phyloP scores from a whole-genome alignment of 1,284 basidiomycete genomes.

The Entoloma clypeatum region DNA sequence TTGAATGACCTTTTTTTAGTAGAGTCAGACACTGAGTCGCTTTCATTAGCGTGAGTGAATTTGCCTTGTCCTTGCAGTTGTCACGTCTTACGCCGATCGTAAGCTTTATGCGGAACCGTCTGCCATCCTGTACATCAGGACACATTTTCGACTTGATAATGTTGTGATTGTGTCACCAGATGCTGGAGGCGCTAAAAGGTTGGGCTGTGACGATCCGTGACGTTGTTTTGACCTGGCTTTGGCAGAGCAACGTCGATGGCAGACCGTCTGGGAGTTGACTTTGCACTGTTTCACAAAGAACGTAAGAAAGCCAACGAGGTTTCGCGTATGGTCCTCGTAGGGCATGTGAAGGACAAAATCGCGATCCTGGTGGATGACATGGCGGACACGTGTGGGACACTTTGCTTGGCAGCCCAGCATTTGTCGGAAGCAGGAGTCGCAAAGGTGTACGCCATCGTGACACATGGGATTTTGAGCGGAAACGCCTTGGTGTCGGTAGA shows the following conservation, averaged over 20 bases:
- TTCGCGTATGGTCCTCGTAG: constrained; percentile 98
- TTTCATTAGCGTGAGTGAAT: constrained; percentile 20
- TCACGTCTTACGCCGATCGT: constrained; percentile 21
- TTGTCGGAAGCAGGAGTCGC: constrained; percentile 88
- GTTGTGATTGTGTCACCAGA: constrained; percentile 98
- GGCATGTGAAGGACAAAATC: constrained; percentile 88
- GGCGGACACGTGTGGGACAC: constrained; percentile 99
- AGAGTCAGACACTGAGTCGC: constrained; percentile 4
- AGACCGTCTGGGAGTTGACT: constrained; percentile 94
- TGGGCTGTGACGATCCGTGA: constrained; percentile 21
- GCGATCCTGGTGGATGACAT: constrained; percentile 99
- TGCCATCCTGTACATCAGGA: constrained; percentile 91
- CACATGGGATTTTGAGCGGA: constrained; percentile 95
- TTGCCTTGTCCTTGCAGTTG: constrained; percentile 33
- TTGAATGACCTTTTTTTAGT: constrained; percentile 3
- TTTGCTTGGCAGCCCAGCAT: constrained; percentile 89
- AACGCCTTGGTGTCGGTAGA: constrained; percentile 76
- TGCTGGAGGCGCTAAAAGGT: constrained; percentile 98
- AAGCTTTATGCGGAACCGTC: constrained; percentile 98
- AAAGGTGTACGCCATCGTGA: constrained; percentile 90
- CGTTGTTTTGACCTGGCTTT: constrained; percentile 21
- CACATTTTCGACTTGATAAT: constrained; percentile 84
- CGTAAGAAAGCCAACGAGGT: constrained; percentile 99
- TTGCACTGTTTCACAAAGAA: constrained; percentile 99
- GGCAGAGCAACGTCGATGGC: constrained; percentile 94